Percentiles rank a stretch among this genome's conserved stretches.
Conservation (phyloP, 495 filamentous ascomycete species). For the Xylaria venustula region DNA sequence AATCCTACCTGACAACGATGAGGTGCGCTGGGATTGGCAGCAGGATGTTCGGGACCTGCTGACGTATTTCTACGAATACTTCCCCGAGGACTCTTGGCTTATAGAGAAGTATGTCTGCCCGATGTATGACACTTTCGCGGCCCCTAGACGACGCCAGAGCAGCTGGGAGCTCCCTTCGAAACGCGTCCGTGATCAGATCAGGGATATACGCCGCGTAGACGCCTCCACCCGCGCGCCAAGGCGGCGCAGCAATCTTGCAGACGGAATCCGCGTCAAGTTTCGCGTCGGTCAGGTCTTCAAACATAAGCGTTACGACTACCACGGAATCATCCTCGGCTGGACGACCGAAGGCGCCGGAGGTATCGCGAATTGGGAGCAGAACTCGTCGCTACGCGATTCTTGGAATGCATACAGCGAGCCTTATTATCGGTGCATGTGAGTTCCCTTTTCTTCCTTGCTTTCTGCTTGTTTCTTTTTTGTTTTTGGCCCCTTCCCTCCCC, state of each 20-base stretch:
- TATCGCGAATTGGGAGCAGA: conserved; percentile 26
- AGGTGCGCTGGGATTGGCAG: conserved; percentile 41
- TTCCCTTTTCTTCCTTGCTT: conserved; percentile 20
- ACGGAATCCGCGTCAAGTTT: conserved; percentile 43
- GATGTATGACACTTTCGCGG: conserved; percentile 43
- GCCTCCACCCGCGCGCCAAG: conserved; percentile 19
- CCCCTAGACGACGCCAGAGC: conserved; percentile 18
- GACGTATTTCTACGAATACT: conserved; percentile 65
- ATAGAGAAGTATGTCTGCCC: conserved; percentile 65
- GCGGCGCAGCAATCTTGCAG: conserved; percentile 28
- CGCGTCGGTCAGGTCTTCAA: conserved; percentile 80
- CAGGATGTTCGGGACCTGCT: conserved; percentile 57
- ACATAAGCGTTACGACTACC: conserved; percentile 78
- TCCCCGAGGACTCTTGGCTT: conserved; percentile 67
- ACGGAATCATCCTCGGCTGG: conserved; percentile 86
- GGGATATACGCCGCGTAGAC: conserved; percentile 24
- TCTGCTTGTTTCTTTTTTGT: conserved; percentile 12
- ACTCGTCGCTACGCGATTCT: conserved; percentile 10
- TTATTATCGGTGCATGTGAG: conserved; percentile 34
- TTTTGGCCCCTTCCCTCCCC: no score
- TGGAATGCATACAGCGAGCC: conserved; percentile 28
- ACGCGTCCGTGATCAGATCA: conserved; percentile 30
- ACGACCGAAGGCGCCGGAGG: conserved; percentile 46
- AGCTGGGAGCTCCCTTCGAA: conserved; percentile 33
- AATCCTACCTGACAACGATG: conserved; percentile 26